These are phyloP conservation scores for Thielaviopsis populi DNA, from an alignment of 2,329 filamentous ascomycete species.

Conservation along the genomic window DNA sequence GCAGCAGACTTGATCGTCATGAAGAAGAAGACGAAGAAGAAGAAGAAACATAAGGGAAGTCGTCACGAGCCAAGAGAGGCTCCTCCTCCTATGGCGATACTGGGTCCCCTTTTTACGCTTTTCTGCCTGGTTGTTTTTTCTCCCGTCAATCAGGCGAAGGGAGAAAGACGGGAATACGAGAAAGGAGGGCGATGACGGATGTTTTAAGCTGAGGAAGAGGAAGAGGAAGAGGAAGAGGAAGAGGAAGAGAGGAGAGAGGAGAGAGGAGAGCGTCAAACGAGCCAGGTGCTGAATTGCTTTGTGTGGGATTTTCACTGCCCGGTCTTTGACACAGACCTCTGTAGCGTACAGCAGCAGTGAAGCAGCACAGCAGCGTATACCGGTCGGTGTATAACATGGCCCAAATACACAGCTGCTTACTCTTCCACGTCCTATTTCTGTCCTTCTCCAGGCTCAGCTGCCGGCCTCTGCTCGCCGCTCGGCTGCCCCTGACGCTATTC, in stretches of 20 bases:
- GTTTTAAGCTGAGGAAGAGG: background rate
- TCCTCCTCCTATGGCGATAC: background rate
- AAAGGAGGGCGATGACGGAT: background rate
- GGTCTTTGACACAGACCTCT: background rate
- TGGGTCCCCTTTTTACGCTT: too few species aligned
- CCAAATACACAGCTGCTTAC: too few species aligned
- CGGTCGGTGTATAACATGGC: too few species aligned
- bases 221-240: background rate
- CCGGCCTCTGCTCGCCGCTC: background rate
- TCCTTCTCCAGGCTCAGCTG: background rate
- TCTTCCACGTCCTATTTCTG: background rate
- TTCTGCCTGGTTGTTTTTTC: background rate
- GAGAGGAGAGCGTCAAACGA: too few species aligned
- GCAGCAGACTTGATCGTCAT: background rate
- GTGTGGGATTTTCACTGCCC: background rate
- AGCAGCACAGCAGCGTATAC: too few species aligned
- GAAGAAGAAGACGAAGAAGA: background rate
- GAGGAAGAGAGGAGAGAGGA: background rate
- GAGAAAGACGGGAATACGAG: conserved; percentile 2
- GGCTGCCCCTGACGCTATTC: background rate
- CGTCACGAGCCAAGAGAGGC: background rate
- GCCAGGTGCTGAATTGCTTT: too few species aligned
- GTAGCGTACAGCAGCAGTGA: too few species aligned
- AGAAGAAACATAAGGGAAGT: background rate
- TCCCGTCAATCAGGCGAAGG: background rate